Conservation (phyloP, 202 grass and related monocot genomes). For the Setaria italica region DNA sequence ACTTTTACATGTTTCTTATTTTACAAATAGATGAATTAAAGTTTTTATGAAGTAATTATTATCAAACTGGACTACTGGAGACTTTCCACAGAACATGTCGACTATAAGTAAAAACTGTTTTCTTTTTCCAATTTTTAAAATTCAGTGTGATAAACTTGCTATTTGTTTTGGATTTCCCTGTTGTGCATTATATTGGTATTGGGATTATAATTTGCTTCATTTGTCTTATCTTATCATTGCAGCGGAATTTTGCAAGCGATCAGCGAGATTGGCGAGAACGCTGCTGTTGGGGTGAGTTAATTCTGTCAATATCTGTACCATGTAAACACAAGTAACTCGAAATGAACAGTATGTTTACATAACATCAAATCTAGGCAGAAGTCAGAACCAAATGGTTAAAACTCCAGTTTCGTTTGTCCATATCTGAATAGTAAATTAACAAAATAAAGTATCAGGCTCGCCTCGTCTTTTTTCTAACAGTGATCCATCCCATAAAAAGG, state of each 20-base stretch:
- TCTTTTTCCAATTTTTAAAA: neutral
- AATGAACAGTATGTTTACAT: neutral
- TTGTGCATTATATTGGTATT: neutral
- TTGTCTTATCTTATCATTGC: slow-evolving; percentile 26
- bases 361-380: neutral
- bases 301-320: slow-evolving; percentile 11
- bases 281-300: slow-evolving; percentile 58
- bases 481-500: neutral
- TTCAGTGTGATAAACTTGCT: neutral
- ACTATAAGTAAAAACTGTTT: neutral
- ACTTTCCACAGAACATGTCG: neutral
- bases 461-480: neutral
- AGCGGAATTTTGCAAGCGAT: slow-evolving; percentile 68
- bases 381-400: neutral
- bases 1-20: neutral
- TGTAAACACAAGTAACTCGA: neutral
- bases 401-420: neutral
- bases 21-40: neutral
- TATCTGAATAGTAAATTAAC: neutral
- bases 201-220: neutral
- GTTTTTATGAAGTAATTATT: neutral
- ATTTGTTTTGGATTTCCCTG: neutral
- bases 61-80: neutral
- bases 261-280: slow-evolving; percentile 28
- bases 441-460: neutral